These are phyloP conservation scores for Aspergillus persii DNA, from an alignment of 2,329 filamentous ascomycete genomes.

Conservation along the genomic window DNA sequence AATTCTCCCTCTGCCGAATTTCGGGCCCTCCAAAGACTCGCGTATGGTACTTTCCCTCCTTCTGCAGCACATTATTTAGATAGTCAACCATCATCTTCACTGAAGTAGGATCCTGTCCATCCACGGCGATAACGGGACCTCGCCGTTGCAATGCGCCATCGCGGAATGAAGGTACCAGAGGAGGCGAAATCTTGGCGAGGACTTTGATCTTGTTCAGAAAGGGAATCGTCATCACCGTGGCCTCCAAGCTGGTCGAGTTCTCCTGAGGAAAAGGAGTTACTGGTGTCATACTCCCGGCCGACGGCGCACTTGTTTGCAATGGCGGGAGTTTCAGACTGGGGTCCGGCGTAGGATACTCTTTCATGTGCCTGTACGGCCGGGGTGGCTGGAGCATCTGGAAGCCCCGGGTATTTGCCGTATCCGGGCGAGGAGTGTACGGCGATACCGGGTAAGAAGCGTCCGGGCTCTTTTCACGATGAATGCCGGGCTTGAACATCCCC, in stretches of 20 bases:
- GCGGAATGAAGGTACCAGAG: slow-evolving; percentile 47
- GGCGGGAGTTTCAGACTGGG: slow-evolving; percentile 54
- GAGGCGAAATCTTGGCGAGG: slow-evolving; percentile 71
- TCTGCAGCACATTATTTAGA: slow-evolving; percentile 55
- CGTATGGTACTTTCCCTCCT: slow-evolving; percentile 52
- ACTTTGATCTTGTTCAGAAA: slow-evolving; percentile 74
- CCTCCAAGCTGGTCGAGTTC: slow-evolving; percentile 54
- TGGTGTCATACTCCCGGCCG: slow-evolving; percentile 20
- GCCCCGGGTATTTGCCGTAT: slow-evolving; percentile 30
- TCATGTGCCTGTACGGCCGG: slow-evolving; percentile 37
- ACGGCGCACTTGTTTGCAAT: slow-evolving; percentile 44
- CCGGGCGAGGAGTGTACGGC: slow-evolving; percentile 45
- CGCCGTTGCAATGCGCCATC: slow-evolving; percentile 46
- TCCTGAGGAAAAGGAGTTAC: slow-evolving; percentile 31
- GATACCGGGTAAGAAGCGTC: slow-evolving; percentile 44
- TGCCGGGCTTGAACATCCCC: slow-evolving; percentile 37
- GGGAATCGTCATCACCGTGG: slow-evolving; percentile 72
- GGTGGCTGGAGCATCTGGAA: slow-evolving; percentile 57
- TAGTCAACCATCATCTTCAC: slow-evolving; percentile 65
- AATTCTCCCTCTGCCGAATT: slow-evolving; percentile 19
- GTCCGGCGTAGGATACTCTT: slow-evolving; percentile 41
- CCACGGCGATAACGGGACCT: slow-evolving; percentile 80
- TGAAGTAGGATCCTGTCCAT: slow-evolving; percentile 67
- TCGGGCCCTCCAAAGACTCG: slow-evolving; percentile 50
- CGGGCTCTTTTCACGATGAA: slow-evolving; percentile 39